Conservation (phyloP, 2,329 filamentous ascomycete genomes). For the Diaporthe batatas region DNA sequence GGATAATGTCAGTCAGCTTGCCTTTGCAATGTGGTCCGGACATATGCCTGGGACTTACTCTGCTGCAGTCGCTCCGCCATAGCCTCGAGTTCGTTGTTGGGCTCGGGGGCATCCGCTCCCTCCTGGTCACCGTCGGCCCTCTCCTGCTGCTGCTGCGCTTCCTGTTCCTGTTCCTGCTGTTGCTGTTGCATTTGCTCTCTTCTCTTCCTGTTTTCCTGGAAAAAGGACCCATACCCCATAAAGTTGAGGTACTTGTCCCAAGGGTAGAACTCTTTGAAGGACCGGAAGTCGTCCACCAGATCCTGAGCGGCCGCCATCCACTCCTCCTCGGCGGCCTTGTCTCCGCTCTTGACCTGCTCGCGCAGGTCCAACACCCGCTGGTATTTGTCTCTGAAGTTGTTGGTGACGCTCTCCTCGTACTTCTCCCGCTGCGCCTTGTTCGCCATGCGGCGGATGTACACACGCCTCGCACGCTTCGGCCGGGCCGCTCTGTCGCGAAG, state of each 20-base stretch:
- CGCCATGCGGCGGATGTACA: conserved; percentile 45
- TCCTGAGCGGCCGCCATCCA: conserved; percentile 73
- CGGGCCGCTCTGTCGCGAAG: conserved; percentile 42
- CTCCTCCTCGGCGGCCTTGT: conserved; percentile 57
- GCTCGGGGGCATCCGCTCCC: conserved; percentile 37
- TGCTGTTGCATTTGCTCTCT: conserved; percentile 17
- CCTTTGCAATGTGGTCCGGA: neutral
- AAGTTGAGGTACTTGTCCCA: conserved; percentile 76
- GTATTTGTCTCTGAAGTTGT: conserved; percentile 54
- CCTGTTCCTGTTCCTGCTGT: conserved; percentile 14
- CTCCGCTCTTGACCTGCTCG: conserved; percentile 57
- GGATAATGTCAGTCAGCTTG: conserved; percentile 27
- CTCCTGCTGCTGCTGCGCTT: conserved; percentile 43
- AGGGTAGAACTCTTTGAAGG: conserved; percentile 73
- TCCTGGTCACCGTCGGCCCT: conserved; percentile 8
- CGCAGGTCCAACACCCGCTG: conserved; percentile 59
- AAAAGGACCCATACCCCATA: conserved; percentile 57
- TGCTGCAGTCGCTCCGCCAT: conserved; percentile 69
- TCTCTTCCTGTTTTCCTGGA: conserved; percentile 52
- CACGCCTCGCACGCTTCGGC: conserved; percentile 37
- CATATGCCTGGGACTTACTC: conserved; percentile 56
- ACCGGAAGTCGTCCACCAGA: conserved; percentile 74
- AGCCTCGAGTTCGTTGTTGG: conserved; percentile 62
- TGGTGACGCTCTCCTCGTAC: conserved; percentile 48
- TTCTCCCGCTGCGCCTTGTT: conserved; percentile 46